These are phyloP conservation scores for Gautieria morchelliformis DNA, from an alignment of 768 basidiomycete species.

Conservation along the genomic window DNA sequence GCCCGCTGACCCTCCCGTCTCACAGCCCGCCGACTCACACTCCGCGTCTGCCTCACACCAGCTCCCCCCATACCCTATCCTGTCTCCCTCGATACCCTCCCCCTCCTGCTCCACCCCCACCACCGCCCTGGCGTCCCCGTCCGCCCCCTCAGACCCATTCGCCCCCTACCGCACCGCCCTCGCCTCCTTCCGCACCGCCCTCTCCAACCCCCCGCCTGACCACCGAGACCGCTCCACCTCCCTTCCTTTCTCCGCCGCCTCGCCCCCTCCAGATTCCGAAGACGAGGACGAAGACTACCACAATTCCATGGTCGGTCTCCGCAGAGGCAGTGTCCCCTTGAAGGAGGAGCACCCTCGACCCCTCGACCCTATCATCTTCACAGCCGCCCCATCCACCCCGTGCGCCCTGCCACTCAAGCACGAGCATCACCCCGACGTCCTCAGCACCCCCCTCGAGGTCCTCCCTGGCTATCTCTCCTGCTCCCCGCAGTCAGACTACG, in stretches of 20 bases:
- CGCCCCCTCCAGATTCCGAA: slow-evolving; percentile 5
- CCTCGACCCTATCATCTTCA: too few relatives aligned
- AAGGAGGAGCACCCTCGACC: too few relatives aligned
- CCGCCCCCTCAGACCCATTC: not conserved
- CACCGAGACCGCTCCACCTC: slow-evolving; percentile 16
- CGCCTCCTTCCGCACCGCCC: not conserved
- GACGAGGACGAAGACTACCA: slow-evolving; percentile 23
- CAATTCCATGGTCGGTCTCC: slow-evolving; percentile 13
- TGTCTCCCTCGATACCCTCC: not conserved
- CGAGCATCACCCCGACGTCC: not conserved
- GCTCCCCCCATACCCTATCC: not conserved
- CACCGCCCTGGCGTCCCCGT: not conserved
- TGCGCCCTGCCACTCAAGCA: too few relatives aligned
- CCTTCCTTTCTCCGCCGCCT: slow-evolving; percentile 24
- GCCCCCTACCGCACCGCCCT: not conserved
- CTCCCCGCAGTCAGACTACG: not conserved
- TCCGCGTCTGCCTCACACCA: not conserved
- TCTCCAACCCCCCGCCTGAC: slow-evolving; percentile 35
- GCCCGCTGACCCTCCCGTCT: too few relatives aligned
- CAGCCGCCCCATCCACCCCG: too few relatives aligned
- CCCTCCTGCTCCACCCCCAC: not conserved
- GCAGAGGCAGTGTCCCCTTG: not conserved
- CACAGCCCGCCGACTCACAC: too few relatives aligned
- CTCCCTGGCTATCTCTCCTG: slow-evolving; percentile 2
- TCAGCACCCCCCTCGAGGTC: slow-evolving; percentile 3